Evolutionary conservation across 306 rosid species (phyloP), one percentile per base, ranked within the genome.

Genomic region (Malus orientalis): DNA sequence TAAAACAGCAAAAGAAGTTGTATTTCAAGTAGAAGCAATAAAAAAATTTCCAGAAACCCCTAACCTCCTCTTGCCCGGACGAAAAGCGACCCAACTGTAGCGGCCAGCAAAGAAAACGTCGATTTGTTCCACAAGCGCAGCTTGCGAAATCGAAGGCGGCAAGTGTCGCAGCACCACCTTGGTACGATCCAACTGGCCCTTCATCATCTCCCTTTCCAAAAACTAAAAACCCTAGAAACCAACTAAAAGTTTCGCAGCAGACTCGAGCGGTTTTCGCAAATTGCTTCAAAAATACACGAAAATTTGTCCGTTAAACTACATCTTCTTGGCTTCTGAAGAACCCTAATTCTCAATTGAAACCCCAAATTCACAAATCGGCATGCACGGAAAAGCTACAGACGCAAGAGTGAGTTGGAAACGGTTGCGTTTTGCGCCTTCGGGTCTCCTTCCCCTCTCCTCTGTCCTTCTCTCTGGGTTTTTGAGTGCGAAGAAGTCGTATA

Each of bases 121-220:
- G 69, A 91, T 83, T 69, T 81, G 90, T 53, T 85, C 75, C 75
- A 83, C 75, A 66, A 91, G 87, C 12, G 80, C 20, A 25, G 82
- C 79, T 80, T 79, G 73, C 9, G 96, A 67, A n/a, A 88, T 81
- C 8, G 90, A 66, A 25, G 91, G 96, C 33, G 93, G 96, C 78
- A 91, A 84, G 91, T 89, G 91, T 60, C 96, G 90, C 16, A 91
- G 77, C 81, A 91, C 96, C 61, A 89, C 93, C 87, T 89, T 91
- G 38, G 91, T 89, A 80, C 96, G 96, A 85, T 86, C 89, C 88
- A 81, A 73, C 81, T 71, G 38, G 51, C 81, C 85, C 69, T 85
- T 89, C 89, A 88, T 88, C 72, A 25, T 70, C 25, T 59, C 23
- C 23, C 61, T 14, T 40, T 51, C 55, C 38, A 38, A 23, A 64